Evolutionary conservation across 2,329 filamentous ascomycete species (phyloP).

Genomic region (Pestalotiopsis sp.): DNA sequence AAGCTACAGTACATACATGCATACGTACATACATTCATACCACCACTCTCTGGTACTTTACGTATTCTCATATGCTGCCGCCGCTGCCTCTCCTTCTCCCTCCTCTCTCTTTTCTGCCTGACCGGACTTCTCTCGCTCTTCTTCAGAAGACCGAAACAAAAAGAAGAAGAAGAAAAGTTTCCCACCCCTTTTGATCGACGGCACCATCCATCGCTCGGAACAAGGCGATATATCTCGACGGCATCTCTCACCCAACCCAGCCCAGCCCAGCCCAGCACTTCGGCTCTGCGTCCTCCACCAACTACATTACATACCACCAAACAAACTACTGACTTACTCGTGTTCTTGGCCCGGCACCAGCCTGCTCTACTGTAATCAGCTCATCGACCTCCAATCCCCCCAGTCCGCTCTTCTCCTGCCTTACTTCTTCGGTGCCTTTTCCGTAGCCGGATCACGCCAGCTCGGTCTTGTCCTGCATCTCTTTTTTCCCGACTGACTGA

Average conservation of each 20-base stretch:
- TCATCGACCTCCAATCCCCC: not conserved
- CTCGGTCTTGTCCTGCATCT: not conserved
- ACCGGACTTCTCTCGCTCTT: not conserved
- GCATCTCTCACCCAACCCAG: not conserved
- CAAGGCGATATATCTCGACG: no score
- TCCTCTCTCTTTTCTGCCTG: no score
- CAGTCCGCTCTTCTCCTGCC: not conserved
- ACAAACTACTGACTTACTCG: not conserved
- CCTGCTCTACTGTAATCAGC: not conserved
- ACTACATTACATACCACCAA: not conserved
- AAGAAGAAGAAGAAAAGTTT: not conserved
- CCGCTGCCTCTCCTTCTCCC: not conserved
- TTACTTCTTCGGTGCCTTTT: not conserved
- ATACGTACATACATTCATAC: not conserved
- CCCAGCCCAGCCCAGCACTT: not conserved
- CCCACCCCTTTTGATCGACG: not conserved
- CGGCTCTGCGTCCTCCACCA: not conserved
- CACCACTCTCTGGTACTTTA: not conserved
- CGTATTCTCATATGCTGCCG: not conserved
- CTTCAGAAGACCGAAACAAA: not conserved
- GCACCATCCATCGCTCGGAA: no score
- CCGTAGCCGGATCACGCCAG: not conserved
- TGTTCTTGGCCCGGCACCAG: not conserved
- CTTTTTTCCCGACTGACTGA: not conserved
- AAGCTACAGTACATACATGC: not conserved